Evolutionary conservation across 352 stramenopile species (phyloP), one percentile per base, ranked within the genome.

Genomic region (Phytophthora palmivora): DNA sequence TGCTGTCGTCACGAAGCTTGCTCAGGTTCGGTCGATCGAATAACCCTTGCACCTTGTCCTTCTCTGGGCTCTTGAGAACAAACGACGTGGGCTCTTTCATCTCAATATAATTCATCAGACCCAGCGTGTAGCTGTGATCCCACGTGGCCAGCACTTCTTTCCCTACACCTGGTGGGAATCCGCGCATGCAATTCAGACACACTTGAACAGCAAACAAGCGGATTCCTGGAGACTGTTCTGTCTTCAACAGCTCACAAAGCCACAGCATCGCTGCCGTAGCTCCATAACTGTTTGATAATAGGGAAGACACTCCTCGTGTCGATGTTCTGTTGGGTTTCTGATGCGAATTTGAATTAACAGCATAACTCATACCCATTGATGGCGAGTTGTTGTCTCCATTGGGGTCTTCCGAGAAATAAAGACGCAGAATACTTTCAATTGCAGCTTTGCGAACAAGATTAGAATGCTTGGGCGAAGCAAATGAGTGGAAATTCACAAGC

Each of bases 381-480:
- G 50, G 65, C 10, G 48, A 51, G n/a, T 15, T 58, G 9, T 34
- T 46, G 30, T 66, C 55, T 49, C 11, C 62, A n/a, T 64, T 76
- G 0, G 85, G 78, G 21, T 94, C 85, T 74, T 95, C 87, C 8
- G 84, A 77, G 56, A 95, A 95, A 62, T 90, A 94, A 11, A 95
- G 50, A 1, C 87, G 85, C 24, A 95, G 58, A 37, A 95, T 89
- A 60, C 84, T 92, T 46, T 95, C 87, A 30, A 95, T 94, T 3
- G 87, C 87, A 11, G 80, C 87, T 60, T 92, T 92, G 16, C 87
- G 87, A 14, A 95, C 87, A 37, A 87, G 66, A 42, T 85, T 88
- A 2, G 74, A 76, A 49, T 94, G 77, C 53, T 85, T 88, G 2
- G 87, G 82, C 15, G 80, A 84, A n/a, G 78, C 79, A 44, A 88